phyloP scores from a whole-genome alignment of 371 early-diverging fungal species.

The Rhizomucor pusillus region DNA sequence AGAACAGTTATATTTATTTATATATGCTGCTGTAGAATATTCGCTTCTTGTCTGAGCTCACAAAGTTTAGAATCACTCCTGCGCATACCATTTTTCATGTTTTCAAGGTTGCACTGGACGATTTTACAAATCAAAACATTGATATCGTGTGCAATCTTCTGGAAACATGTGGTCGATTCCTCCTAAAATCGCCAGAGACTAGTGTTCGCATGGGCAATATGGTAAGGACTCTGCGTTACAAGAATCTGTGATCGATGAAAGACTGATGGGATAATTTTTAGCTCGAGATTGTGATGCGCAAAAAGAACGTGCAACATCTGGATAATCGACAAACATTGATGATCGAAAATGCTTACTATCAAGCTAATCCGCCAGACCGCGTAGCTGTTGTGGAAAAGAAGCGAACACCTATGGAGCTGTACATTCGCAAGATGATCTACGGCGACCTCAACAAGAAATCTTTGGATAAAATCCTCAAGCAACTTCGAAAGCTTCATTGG shows the following conservation, averaged over 20 bases:
- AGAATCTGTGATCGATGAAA: not conserved
- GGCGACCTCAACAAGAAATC: conserved; percentile 69
- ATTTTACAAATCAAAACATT: conserved; percentile 79
- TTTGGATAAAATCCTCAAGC: conserved; percentile 66
- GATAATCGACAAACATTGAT: conserved; percentile 83
- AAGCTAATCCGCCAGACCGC: conserved; percentile 83
- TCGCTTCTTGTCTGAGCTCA: conserved; percentile 85
- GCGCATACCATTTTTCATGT: conserved; percentile 78
- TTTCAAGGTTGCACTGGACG: conserved; percentile 80
- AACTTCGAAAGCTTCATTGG: conserved; percentile 91
- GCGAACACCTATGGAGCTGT: conserved; percentile 77
- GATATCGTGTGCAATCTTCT: conserved; percentile 83
- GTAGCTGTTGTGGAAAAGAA: conserved; percentile 59
- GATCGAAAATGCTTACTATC: conserved; percentile 93
- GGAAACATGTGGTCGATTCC: conserved; percentile 89
- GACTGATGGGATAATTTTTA: conserved; percentile 10
- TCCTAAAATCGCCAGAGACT: conserved; percentile 77
- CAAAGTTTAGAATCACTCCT: conserved; percentile 89
- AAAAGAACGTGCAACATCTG: conserved; percentile 77
- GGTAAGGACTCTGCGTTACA: conserved; percentile 30
- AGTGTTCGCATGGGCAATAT: conserved; percentile 58
- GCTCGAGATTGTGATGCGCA: conserved; percentile 87
- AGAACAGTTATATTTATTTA: not conserved
- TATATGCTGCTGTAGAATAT: conserved; percentile 53
- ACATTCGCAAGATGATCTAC: conserved; percentile 83